Percentiles rank a stretch among this genome's conserved stretches.
Evolutionary conservation across 805 yeast genomes (phyloP).

Genomic region (Ogataea sp.): DNA sequence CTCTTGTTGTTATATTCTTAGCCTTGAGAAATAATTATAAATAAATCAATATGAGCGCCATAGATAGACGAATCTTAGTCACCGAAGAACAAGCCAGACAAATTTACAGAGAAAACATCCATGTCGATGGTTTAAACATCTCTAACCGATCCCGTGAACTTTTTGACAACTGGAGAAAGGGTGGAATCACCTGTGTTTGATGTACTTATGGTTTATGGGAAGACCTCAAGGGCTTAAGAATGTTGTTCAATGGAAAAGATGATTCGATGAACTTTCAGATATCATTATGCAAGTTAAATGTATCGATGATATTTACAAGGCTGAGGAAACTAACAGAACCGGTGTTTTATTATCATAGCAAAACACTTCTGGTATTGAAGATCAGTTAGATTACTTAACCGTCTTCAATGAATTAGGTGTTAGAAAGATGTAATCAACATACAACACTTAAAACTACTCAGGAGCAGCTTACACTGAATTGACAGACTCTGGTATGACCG

Average conservation of each 20-base stretch:
- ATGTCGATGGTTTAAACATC: slow-evolving; percentile 12
- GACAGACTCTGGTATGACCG: slow-evolving; percentile 29
- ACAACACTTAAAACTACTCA: slow-evolving; percentile 13
- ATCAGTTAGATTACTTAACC: slow-evolving; percentile 11
- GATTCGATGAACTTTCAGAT: slow-evolving; percentile 13
- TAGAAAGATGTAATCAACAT: slow-evolving; percentile 12
- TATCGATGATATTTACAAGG: slow-evolving; percentile 12
- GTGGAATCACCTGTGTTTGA: slow-evolving; percentile 13
- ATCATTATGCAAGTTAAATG: slow-evolving; percentile 10
- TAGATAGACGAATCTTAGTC: slow-evolving; percentile 4
- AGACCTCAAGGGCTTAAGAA: slow-evolving; percentile 11
- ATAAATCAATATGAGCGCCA: neutral
- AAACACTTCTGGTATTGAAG: slow-evolving; percentile 12
- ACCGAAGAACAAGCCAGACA: slow-evolving; percentile 12
- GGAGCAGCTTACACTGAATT: slow-evolving; percentile 16
- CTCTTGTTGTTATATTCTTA: too few relatives aligned
- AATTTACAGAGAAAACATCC: slow-evolving; percentile 10
- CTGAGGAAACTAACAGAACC: slow-evolving; percentile 11
- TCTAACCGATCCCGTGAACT: slow-evolving; percentile 11
- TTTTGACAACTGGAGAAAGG: slow-evolving; percentile 11
- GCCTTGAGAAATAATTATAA: too few relatives aligned
- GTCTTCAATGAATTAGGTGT: slow-evolving; percentile 12
- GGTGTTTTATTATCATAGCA: slow-evolving; percentile 14
- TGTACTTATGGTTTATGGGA: slow-evolving; percentile 14
- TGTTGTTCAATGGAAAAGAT: slow-evolving; percentile 14